Base-by-base conservation (phyloP, 148 eudicot species). In the Camellia lanceoleosa region DNA sequence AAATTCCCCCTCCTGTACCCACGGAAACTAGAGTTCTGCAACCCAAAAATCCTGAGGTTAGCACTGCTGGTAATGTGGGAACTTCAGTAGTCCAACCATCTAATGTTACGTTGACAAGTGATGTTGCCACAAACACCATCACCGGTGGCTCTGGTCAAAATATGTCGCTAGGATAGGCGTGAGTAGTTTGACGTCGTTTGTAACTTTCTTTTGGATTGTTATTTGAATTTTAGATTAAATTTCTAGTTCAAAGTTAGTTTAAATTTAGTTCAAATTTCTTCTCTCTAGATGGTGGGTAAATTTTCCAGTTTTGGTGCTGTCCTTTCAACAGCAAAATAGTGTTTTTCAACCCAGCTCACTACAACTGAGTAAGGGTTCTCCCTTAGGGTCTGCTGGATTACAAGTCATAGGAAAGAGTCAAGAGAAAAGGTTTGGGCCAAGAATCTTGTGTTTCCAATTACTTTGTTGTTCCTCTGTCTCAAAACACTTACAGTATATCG, bases 11-110 rank as follows among this genome's bases (percentile, higher is more conserved):
- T 30, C 19, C 74, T 47, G 56, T 47, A 70, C 2, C 58, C 16
- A 5, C 14, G 0, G 74, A 49, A 70, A 10, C 58, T n/a, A 68
- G n/a, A n/a, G 80, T 42, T 68, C 54, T 78, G 49, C 64, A 43
- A 42, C 52, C 73, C 12, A 78, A 78, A n/a, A 55, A 3, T 68
- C 8, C 64, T 2, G 80, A 78, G 73, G 18, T 23, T 54, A 42
- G 16, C 38, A 5, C 51, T 59, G 80, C 52, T 61, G 43, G 49
- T 49, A 19, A 42, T 38, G 44, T 19, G 72, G 56, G 58, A 66
- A 80, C 47, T 65, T 42, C 62, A 8, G 2, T 41, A 0, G n/a
- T 5, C 49, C 52, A 63, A 38, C 65, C 54, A 1, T 9, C 10
- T 2, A 55, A 54, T 55, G 42, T 41, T 68, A 58, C 65, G 3